Conservation (phyloP, 2,329 filamentous ascomycete genomes). For the Elsinoe arachidis region DNA sequence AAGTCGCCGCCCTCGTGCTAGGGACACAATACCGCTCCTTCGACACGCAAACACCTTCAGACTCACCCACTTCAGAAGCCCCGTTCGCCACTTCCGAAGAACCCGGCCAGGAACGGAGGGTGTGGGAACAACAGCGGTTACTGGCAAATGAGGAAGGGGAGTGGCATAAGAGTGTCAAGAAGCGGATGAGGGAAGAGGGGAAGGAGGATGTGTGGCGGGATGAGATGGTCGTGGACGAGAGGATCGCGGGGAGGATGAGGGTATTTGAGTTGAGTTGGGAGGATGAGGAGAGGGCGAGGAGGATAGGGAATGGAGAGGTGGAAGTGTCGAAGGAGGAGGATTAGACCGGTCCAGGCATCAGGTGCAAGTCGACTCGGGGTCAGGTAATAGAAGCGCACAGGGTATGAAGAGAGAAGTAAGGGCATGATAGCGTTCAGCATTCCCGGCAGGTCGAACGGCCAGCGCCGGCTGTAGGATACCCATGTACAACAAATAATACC, state of each 20-base stretch:
- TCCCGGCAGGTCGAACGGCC: background rate
- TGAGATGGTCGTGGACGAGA: slow-evolving; percentile 64
- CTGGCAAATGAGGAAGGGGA: slow-evolving; percentile 66
- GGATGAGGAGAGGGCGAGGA: slow-evolving; percentile 58
- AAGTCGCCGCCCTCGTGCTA: slow-evolving; percentile 79
- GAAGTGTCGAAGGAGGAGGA: background rate
- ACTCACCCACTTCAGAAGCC: slow-evolving; percentile 17
- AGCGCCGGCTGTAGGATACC: slow-evolving; percentile 1
- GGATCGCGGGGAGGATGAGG: slow-evolving; percentile 72
- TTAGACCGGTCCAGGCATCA: background rate
- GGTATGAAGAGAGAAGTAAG: too few relatives aligned
- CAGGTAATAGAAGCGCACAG: too few relatives aligned
- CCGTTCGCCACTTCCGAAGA: slow-evolving; percentile 17
- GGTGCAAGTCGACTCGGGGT: background rate
- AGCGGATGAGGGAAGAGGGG: slow-evolving; percentile 42
- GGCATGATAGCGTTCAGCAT: background rate
- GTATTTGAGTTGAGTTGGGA: slow-evolving; percentile 62
- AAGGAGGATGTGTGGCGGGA: slow-evolving; percentile 62
- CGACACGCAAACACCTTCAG: slow-evolving; percentile 20
- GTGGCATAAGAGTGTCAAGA: slow-evolving; percentile 75
- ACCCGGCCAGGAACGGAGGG: slow-evolving; percentile 23
- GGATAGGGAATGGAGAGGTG: slow-evolving; percentile 17
- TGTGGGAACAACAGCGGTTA: slow-evolving; percentile 55
- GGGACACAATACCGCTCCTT: slow-evolving; percentile 42
- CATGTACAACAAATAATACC: background rate